Conservation (phyloP, 345 rosid genomes). For the Excoecaria agallocha region DNA sequence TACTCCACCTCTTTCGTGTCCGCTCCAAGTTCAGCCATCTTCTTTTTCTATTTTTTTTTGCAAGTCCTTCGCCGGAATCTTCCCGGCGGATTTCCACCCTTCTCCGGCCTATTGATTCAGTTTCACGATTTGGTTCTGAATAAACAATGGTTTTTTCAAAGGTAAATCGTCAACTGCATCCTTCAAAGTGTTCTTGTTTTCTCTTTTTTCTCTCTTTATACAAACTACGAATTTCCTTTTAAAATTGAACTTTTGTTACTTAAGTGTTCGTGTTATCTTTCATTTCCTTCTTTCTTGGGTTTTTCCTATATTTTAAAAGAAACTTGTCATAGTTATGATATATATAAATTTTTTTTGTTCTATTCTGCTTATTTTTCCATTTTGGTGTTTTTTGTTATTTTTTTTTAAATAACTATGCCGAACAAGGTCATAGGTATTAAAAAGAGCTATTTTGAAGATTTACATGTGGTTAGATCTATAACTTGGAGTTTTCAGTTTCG, state of each 20-base stretch:
- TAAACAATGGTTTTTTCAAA: background rate
- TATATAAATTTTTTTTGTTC: background rate
- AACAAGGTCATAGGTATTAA: background rate
- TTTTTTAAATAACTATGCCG: background rate
- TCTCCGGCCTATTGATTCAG: background rate
- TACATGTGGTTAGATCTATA: constrained; percentile 1
- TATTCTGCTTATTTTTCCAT: background rate
- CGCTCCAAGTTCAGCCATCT: background rate
- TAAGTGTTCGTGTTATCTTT: background rate
- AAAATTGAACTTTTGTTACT: background rate
- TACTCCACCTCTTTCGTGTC: constrained; percentile 7
- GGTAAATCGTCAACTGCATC: background rate
- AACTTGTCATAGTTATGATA: background rate
- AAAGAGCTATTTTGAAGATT: background rate
- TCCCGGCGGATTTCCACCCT: background rate
- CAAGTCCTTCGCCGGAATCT: constrained; percentile 7
- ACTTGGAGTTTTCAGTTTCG: background rate
- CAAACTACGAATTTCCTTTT: too few relatives aligned
- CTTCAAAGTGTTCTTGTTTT: background rate
- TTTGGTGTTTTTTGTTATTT: too few relatives aligned
- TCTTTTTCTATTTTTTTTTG: background rate
- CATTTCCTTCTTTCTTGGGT: background rate
- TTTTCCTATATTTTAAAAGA: background rate
- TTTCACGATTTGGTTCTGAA: constrained; percentile 2
- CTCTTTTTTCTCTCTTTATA: background rate